Conservation (phyloP, 2,329 filamentous ascomycete genomes). For the Pyrenophora graminea region DNA sequence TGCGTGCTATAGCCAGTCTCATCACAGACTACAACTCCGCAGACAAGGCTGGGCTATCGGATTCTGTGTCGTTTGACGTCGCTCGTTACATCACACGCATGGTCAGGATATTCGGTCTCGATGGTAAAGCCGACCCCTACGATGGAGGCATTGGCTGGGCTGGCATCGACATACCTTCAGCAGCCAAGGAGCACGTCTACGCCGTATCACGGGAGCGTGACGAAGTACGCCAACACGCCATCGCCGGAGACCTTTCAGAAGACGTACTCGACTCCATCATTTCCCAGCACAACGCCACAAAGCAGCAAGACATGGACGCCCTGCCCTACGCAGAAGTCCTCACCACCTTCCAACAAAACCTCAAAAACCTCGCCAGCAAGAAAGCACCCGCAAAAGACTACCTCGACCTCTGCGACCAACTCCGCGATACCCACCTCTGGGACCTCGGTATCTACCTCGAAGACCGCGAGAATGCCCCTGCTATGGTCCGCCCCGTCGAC, state of each 20-base stretch:
- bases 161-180: conserved; percentile 65
- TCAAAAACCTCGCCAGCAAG: conserved; percentile 58
- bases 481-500: conserved; percentile 72
- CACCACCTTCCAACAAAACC: conserved; percentile 62
- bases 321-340: conserved; percentile 56
- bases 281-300: conserved; percentile 34
- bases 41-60: conserved; percentile 47
- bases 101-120: conserved; percentile 81
- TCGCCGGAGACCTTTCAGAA: conserved; percentile 47
- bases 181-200: conserved; percentile 64
- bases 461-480: conserved; percentile 72
- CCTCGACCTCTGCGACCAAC: conserved; percentile 69
- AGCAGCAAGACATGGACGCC: conserved; percentile 36
- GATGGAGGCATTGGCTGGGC: conserved; percentile 64
- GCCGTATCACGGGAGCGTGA: conserved; percentile 63
- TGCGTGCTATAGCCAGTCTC: conserved; percentile 77
- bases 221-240: conserved; percentile 60
- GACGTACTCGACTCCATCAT: conserved; percentile 46
- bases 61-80: conserved; percentile 56
- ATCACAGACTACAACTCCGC: conserved; percentile 75
- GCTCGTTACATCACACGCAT: conserved; percentile 83
- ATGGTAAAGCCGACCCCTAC: conserved; percentile 57
- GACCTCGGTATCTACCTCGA: conserved; percentile 86
- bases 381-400: conserved; percentile 69
- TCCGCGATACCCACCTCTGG: conserved; percentile 81